Conservation (phyloP, 495 filamentous ascomycete species). For the Penicillium nucicola region DNA sequence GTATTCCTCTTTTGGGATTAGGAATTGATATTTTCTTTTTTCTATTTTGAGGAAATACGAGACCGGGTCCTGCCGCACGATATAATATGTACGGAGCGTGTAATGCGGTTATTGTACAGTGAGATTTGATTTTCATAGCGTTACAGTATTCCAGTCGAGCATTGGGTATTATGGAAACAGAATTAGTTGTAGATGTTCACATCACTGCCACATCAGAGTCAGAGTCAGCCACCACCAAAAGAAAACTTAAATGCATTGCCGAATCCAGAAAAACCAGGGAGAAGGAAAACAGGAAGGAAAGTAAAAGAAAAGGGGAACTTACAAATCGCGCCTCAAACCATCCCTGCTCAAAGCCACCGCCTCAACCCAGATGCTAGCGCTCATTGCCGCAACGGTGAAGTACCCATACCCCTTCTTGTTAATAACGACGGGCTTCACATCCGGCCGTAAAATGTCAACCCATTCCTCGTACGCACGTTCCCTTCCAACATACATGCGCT, state of each 20-base stretch:
- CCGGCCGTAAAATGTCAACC: constrained; percentile 59
- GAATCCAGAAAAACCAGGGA: neutral
- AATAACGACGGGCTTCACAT: constrained; percentile 44
- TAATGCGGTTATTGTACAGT: too few species aligned
- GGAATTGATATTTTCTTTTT: too few species aligned
- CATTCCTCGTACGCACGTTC: constrained; percentile 55
- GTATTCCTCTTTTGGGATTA: too few species aligned
- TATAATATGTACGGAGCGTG: too few species aligned
- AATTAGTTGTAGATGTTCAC: constrained; percentile 11
- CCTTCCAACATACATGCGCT: constrained; percentile 61
- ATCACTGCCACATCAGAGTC: constrained; percentile 3
- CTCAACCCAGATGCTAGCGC: constrained; percentile 61
- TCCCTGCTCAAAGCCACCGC: constrained; percentile 51
- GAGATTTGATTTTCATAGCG: too few species aligned
- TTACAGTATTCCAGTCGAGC: too few species aligned
- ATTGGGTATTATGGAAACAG: too few species aligned
- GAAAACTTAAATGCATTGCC: too few species aligned
- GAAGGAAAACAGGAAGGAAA: neutral
- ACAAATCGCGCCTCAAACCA: constrained; percentile 35
- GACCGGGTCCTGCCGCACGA: too few species aligned
- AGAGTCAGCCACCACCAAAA: neutral
- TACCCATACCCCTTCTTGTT: constrained; percentile 51
- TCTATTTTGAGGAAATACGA: too few species aligned
- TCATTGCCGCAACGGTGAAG: constrained; percentile 52
- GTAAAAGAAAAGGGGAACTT: constrained; percentile 17